Base-by-base conservation (phyloP, 257 asterid species). In the Nicotiana noctiflora region DNA sequence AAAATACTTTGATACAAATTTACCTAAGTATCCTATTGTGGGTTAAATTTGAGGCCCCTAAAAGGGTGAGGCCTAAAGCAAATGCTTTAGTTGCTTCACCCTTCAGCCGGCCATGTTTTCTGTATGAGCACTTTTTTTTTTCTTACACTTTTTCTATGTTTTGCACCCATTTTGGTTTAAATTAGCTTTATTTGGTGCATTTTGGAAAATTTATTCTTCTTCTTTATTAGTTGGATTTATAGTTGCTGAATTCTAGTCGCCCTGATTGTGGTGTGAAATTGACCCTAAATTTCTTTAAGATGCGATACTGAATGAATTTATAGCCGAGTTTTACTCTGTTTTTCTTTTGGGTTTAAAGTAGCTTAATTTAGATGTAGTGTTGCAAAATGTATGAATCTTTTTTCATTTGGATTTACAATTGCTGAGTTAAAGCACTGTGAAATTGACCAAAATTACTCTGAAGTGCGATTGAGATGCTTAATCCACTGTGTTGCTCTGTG, bases 341-440 rank as follows among this genome's bases (percentile, higher is more conserved):
- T 56, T 15, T 56, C 85, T 85, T 75, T 37, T 70, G 49, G 3
- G 57, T 61, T 40, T 74, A 65, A 82, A 76, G 83, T 81, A 37
- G 75, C 85, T 66, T 68, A 3, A 14, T 0, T 51, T 51, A 8
- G 13, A 18, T 51, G 17, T 51, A 64, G 34, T 60, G 44, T 17
- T 34, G 17, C 49, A 8, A 40, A 76, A 83, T 53, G 52, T 31
- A 23, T 62, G 72, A 13, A 40, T 66, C 49, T 40, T 37, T 72
- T 77, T 23, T 80, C 40, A 37, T 29, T 9, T 52, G 57, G 11
- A 9, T 3, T 12, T 18, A 44, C n/a, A 21, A 31, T 80, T 51
- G 84, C 9, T 46, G 31, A 60, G 46, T 2, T 18, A 34, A 19
- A 34, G 37, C 17, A 10, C 11, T 1, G 11, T 40, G 49, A 40